Percentiles rank a stretch among this genome's conserved stretches.
These are phyloP conservation scores for Linnemannia schmuckeri DNA, from an alignment of 192 early-diverging fungal genomes.

Conservation along the genomic window DNA sequence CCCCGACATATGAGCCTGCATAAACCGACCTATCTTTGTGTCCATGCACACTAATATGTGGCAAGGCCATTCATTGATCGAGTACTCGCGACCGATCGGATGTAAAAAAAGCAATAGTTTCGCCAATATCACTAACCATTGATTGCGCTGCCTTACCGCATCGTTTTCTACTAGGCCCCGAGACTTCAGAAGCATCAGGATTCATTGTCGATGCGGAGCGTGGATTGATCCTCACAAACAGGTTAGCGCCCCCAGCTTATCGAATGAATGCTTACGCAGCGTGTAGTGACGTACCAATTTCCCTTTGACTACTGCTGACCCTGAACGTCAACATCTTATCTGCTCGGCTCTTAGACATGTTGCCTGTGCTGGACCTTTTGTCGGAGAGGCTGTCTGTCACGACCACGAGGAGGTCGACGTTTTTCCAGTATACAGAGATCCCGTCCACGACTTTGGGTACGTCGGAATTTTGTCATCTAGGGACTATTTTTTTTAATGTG, in stretches of 20 bases:
- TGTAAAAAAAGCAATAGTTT: neutral
- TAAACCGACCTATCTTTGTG: neutral
- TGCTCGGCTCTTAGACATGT: constrained; percentile 60
- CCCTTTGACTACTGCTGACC: neutral
- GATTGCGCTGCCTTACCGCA: neutral
- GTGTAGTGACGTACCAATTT: neutral
- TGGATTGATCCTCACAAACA: constrained; percentile 80
- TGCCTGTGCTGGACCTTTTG: constrained; percentile 85
- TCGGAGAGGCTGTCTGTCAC: constrained; percentile 83
- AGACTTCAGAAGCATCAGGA: constrained; percentile 83
- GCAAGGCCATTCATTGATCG: neutral
- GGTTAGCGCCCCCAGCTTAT: constrained; percentile 47
- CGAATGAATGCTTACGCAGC: neutral
- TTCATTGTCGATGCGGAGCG: constrained; percentile 84
- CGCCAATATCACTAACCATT: constrained; percentile 9
- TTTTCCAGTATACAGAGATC: constrained; percentile 78
- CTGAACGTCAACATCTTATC: neutral
- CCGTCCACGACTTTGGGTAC: constrained; percentile 85
- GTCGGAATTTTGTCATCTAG: neutral
- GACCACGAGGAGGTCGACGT: constrained; percentile 86
- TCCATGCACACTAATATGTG: neutral
- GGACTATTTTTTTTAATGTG: neutral
- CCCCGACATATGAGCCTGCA: neutral
- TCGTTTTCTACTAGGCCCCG: constrained; percentile 59
- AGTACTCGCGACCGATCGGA: neutral